A percentile compares a stretch with the other conserved stretches of the same genome.
These are phyloP conservation scores for Coffea canephora DNA, from an alignment of 257 asterid genomes.

Conservation along the genomic window DNA sequence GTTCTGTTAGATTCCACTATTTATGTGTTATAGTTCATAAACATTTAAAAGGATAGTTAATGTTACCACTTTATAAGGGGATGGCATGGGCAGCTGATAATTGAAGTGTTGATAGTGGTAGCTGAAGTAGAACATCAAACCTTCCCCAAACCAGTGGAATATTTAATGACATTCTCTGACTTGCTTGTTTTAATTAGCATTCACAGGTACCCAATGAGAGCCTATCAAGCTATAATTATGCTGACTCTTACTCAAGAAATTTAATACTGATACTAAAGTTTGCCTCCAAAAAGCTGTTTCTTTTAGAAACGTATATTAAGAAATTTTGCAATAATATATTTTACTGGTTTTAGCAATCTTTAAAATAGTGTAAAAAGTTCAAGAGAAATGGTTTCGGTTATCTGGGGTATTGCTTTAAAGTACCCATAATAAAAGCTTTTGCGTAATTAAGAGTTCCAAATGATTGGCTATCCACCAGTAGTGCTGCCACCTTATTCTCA, in stretches of 20 bases:
- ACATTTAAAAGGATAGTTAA: neutral
- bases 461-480: neutral
- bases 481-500: neutral
- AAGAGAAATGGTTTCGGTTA: too few species aligned
- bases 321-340: too few species aligned
- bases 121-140: too few species aligned
- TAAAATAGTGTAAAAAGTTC: neutral
- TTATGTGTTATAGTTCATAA: neutral
- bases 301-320: neutral
- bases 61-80: neutral
- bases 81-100: neutral
- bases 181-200: neutral
- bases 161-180: neutral
- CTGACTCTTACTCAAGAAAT: neutral
- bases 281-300: neutral
- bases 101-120: neutral
- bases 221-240: neutral
- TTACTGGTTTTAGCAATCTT: neutral
- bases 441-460: neutral
- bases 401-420: neutral
- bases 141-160: too few species aligned
- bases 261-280: neutral
- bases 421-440: neutral
- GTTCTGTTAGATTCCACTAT: neutral
- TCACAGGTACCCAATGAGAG: neutral